Percentiles rank a stretch among this genome's conserved stretches.
phyloP scores from a whole-genome alignment of 2,329 filamentous ascomycete genomes.

The Periconia sp. region DNA sequence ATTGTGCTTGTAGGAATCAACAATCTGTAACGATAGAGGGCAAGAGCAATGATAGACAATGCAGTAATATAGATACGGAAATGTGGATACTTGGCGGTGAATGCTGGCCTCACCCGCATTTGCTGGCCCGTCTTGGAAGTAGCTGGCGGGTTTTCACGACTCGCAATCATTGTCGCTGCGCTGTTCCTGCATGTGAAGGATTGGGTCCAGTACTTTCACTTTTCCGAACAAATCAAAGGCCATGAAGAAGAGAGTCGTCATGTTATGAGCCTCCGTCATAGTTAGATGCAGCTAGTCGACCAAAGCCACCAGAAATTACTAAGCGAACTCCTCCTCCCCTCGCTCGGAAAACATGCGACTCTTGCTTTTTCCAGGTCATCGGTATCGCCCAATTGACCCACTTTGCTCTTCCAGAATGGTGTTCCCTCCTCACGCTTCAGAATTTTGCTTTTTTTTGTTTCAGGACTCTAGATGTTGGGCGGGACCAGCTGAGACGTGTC shows the following conservation, averaged over 20 bases:
- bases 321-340: neutral
- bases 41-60: constrained; percentile 4
- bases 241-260: neutral
- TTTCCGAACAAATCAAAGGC: too few species aligned
- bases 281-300: neutral
- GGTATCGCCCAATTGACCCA: too few species aligned
- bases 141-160: neutral
- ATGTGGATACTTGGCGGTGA: neutral
- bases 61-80: neutral
- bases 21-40: neutral
- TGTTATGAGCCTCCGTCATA: neutral
- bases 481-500: too few species aligned
- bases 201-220: too few species aligned
- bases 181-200: neutral
- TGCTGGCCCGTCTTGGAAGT: neutral
- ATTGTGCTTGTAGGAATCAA: neutral
- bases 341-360: too few species aligned
- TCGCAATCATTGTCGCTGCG: neutral
- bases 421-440: too few species aligned
- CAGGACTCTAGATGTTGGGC: too few species aligned
- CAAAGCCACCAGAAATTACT: neutral
- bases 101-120: neutral
- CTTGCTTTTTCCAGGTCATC: too few species aligned
- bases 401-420: too few species aligned
- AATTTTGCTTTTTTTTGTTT: too few species aligned